phyloP scores from a whole-genome alignment of 2,329 filamentous ascomycete genomes.

The Chalaropsis ovoidea region DNA sequence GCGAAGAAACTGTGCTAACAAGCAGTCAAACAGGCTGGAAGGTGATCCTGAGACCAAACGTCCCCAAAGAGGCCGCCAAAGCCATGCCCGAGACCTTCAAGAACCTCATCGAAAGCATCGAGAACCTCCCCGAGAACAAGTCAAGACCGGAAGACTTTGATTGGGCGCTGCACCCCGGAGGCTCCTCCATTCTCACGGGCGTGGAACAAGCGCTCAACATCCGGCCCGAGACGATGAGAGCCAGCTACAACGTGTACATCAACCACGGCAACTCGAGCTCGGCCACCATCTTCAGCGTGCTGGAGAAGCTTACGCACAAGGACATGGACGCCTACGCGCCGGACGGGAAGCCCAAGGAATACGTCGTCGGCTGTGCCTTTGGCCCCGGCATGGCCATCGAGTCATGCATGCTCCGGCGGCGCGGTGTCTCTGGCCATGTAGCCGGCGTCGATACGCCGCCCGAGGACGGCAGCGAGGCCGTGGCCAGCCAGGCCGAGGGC shows the following conservation, averaged over 20 bases:
- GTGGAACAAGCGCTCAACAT: constrained; percentile 50
- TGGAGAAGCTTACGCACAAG: constrained; percentile 49
- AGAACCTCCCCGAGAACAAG: constrained; percentile 38
- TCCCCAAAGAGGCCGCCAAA: constrained; percentile 46
- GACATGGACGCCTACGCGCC: constrained; percentile 51
- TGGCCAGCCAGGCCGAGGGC: constrained; percentile 35
- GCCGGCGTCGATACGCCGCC: constrained; percentile 43
- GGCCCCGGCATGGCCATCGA: constrained; percentile 59
- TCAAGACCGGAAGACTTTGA: constrained; percentile 50
- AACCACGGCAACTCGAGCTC: constrained; percentile 60
- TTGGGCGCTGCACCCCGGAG: constrained; percentile 64
- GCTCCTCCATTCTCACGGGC: constrained; percentile 54
- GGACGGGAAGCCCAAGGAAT: constrained; percentile 41
- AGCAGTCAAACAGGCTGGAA: constrained; percentile 50
- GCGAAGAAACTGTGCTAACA: constrained; percentile 25
- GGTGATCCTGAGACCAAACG: constrained; percentile 51
- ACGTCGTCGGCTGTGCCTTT: constrained; percentile 58
- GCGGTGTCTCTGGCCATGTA: constrained; percentile 29
- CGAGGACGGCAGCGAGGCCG: constrained; percentile 44
- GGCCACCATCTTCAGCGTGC: constrained; percentile 57
- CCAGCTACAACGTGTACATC: constrained; percentile 60
- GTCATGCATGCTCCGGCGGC: constrained; percentile 54
- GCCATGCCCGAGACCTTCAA: constrained; percentile 46
- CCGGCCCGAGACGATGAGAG: constrained; percentile 53
- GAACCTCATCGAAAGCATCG: constrained; percentile 37